These are phyloP conservation scores for Saitozyma sp. DNA, from an alignment of 768 basidiomycete genomes.

Conservation along the genomic window DNA sequence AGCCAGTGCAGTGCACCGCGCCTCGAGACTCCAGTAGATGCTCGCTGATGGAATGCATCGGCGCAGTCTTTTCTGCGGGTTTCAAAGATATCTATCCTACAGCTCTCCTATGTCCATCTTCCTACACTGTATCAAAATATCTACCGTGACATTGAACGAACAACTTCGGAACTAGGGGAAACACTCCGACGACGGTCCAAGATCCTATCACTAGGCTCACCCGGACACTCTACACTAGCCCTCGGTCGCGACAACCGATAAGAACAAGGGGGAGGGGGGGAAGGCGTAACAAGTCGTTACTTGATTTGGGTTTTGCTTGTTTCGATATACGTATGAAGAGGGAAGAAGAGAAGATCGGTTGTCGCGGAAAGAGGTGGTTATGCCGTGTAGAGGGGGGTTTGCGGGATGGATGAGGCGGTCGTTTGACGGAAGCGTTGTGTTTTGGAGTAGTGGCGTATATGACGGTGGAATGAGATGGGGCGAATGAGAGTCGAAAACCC, in stretches of 20 bases:
- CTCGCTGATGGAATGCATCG: too few relatives aligned
- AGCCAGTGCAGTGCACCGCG: too few relatives aligned
- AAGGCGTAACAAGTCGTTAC: slow-evolving; percentile 4
- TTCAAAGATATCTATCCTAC: not conserved
- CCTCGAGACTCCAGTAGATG: too few relatives aligned
- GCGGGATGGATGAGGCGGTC: slow-evolving; percentile 55
- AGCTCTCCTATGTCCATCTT: not conserved
- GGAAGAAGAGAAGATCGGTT: too few relatives aligned
- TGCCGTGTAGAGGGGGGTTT: slow-evolving; percentile 10
- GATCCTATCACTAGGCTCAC: slow-evolving; percentile 54
- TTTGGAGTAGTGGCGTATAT: not conserved
- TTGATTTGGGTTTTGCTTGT: slow-evolving; percentile 1
- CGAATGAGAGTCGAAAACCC: not conserved
- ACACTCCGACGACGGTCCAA: slow-evolving; percentile 35
- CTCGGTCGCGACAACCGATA: not conserved
- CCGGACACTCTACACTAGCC: slow-evolving; percentile 7
- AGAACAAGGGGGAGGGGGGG: not conserved
- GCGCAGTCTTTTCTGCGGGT: not conserved
- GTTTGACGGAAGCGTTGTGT: slow-evolving; percentile 1
- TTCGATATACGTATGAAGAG: not conserved
- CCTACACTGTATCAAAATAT: not conserved
- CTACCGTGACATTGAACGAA: not conserved
- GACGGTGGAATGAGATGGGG: not conserved
- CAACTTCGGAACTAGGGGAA: not conserved
- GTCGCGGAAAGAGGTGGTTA: too few relatives aligned